Evolutionary conservation across 2,329 filamentous ascomycete genomes (phyloP).

Genomic region (Achaetomium macrosporum): DNA sequence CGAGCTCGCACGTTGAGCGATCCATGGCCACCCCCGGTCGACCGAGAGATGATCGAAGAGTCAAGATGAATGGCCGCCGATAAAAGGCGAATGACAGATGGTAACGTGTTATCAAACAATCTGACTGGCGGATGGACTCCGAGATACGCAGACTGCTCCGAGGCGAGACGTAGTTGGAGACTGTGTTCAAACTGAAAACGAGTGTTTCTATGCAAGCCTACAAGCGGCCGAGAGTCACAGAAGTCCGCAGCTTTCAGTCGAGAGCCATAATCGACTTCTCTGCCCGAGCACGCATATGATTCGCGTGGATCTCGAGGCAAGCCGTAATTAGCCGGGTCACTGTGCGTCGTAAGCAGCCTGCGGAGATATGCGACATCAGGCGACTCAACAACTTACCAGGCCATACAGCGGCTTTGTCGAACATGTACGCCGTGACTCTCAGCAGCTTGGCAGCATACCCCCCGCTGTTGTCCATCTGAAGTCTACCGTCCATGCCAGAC

Average conservation of each 20-base stretch:
- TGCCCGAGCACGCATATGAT: slow-evolving; percentile 45
- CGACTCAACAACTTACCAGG: slow-evolving; percentile 53
- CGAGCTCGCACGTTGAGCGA: too few relatives aligned
- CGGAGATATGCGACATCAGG: neutral
- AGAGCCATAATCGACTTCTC: slow-evolving; percentile 45
- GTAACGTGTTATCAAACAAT: neutral
- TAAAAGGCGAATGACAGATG: neutral
- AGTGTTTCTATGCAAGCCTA: neutral
- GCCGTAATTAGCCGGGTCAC: slow-evolving; percentile 51
- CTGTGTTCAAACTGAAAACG: neutral
- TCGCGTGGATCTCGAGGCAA: slow-evolving; percentile 51
- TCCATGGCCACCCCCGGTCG: too few relatives aligned
- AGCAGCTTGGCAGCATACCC: slow-evolving; percentile 83
- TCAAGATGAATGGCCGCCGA: neutral
- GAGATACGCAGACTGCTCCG: neutral
- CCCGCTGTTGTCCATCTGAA: slow-evolving; percentile 53
- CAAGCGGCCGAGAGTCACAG: neutral
- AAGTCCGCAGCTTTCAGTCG: slow-evolving; percentile 27
- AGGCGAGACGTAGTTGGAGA: neutral
- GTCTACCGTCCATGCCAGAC: slow-evolving; percentile 31
- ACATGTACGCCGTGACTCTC: slow-evolving; percentile 75
- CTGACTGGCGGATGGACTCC: neutral
- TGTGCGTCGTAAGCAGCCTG: slow-evolving; percentile 18
- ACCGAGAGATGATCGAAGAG: too few relatives aligned
- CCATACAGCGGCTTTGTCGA: slow-evolving; percentile 88